Evolutionary conservation across 1,139 yeast genomes (phyloP), one percentile per base, ranked within the genome.

Genomic region (Sugiyamaella neomexicana): DNA sequence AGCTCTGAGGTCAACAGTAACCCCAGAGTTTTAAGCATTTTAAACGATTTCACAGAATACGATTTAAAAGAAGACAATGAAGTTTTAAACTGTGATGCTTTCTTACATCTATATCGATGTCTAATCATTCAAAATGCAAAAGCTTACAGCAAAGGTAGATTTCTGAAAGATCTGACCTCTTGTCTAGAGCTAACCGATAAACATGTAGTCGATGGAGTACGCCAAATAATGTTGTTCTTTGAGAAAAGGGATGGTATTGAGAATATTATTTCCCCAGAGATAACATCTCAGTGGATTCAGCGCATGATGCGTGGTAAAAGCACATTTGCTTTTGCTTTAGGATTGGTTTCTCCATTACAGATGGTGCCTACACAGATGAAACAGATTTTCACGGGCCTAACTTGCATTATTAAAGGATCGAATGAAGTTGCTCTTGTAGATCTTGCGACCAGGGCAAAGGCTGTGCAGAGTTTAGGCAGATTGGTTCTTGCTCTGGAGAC

Each of bases 71-170:
- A 53, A 10, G 57, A 55, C 17, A 58, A 58, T 34, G 65, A 62
- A 25, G 27, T 52, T 15, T 25, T 61, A 10, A 54, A 62, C 36
- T 53, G 60, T 25, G 67, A 63, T 42, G 65, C 58, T 2, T 63
- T 60, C 46, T 41, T 61, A 8, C 56, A 55, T 32, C 45, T 61
- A 12, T 52, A 52, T 34, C 31, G 29, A 23, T 47, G 40, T 31
- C 15, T 47, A 29, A 15, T 47, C 15, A 16, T 29, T 5, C 46
- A 47, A n/a, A 29, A 40, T 8, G 41, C 37, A 5, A n/a, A 2
- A 12, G 48, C 32, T 23, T 45, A 17, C 32, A 27, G 15, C 2
- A 29, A 15, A 16, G 16, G 6, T 9, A 37, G 15, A 8, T 29
- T 36, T 20, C n/a, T 49, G 12, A 31, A 34, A 5, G 34, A 40